Base-by-base conservation (phyloP, 2,329 filamentous ascomycete genomes). In the Spiromastix sp. region DNA sequence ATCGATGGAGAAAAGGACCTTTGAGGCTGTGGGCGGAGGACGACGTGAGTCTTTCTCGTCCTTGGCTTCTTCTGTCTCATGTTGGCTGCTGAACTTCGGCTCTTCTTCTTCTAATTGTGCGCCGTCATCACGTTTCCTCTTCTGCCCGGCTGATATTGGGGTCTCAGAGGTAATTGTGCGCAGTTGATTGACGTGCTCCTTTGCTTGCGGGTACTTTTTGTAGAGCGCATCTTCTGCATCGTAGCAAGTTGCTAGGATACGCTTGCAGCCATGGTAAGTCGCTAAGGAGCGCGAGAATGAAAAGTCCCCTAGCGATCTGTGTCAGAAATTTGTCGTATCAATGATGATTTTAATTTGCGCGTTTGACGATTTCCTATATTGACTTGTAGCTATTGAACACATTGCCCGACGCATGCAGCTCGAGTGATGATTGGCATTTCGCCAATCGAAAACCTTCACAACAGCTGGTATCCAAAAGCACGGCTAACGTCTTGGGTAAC, bases 181-280 rank as follows among this genome's bases (percentile, higher is more conserved):
- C 22, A 64, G 54, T 3, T 67, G 60, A 42, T 65, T 60, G 41
- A 79, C 71, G 50, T 81, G 75, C 39, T 66, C 67, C 34, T 66
- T 61, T 1, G 70, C 79, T 46, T 85, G 76, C 0, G 85, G 84
- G 48, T 89, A 87, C 60, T 93, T 94, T 41, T 62, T 66, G 8
- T 66, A 58, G 1, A 95, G 67, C 34, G 46, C 48, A 17, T 62
- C 54, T 34, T 55, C 48, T 9, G 55, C 59, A 42, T 68, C 65
- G 41, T 64, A 67, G 43, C 59, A 61, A 21, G 64, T 68, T 6
- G 64, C 61, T 18, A 59, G 48, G 6, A 68, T 40, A 10, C 42
- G 30, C 32, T 48, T 54, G 43, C 61, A 65, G 37, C 51, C 52
- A 46, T 67, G 57, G 40, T 63, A 52, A 17, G 45, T 52, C 32